Percentiles rank a stretch among this genome's conserved stretches.
phyloP scores from a whole-genome alignment of 164 flowering plant genomes.

The Vitis riparia region DNA sequence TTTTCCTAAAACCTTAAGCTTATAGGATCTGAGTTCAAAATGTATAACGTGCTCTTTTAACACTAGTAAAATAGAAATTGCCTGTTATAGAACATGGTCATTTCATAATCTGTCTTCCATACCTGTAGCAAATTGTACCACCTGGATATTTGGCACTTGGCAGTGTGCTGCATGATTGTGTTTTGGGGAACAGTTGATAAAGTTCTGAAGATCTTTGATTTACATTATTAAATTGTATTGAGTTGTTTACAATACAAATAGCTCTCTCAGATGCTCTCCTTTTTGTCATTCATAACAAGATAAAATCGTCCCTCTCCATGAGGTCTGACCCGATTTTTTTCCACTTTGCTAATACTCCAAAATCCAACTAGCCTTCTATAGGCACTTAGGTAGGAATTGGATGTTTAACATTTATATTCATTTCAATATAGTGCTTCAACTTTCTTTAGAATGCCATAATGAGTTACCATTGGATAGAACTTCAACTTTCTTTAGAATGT shows the following conservation, averaged over 20 bases:
- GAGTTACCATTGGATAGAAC: no score
- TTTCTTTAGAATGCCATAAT: no score
- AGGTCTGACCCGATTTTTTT: not conserved
- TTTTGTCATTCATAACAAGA: not conserved
- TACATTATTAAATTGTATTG: not conserved
- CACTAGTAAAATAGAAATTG: not conserved
- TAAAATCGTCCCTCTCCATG: not conserved
- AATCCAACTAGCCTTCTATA: not conserved
- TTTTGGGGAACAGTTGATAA: not conserved
- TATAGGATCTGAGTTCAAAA: no score
- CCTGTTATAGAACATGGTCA: not conserved
- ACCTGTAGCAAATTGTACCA: no score
- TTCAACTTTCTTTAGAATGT: no score
- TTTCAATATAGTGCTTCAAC: not conserved
- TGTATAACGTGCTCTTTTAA: no score
- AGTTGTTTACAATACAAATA: not conserved
- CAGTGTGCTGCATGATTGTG: not conserved
- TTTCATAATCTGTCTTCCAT: not conserved
- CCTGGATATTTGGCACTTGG: not conserved
- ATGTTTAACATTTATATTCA: not conserved
- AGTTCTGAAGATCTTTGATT: not conserved
- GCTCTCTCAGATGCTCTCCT: constrained; percentile 1
- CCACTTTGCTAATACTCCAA: not conserved
- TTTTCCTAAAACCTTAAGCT: no score
- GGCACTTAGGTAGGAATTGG: not conserved